phyloP scores from a whole-genome alignment of 441 rosid genomes.

The Pelargonium exstipulatum region DNA sequence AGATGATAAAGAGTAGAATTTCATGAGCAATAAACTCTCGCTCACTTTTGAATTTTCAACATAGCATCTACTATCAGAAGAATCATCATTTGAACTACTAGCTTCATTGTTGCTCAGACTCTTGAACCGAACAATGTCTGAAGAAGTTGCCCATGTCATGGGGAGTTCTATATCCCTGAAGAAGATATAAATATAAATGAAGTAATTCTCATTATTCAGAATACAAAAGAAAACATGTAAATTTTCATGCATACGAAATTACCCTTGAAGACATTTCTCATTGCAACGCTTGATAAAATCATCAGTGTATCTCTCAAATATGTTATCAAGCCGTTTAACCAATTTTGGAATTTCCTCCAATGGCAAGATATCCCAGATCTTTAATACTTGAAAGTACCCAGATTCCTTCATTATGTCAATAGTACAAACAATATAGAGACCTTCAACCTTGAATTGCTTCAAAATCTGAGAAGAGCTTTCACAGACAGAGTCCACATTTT shows the following conservation, averaged over 20 bases:
- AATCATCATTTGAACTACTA: background rate
- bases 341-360: slow-evolving; percentile 23
- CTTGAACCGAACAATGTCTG: slow-evolving; percentile 26
- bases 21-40: slow-evolving; percentile 47
- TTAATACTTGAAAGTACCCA: slow-evolving; percentile 33
- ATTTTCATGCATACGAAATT: slow-evolving; percentile 10
- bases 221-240: background rate
- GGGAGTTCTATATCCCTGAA: slow-evolving; percentile 45
- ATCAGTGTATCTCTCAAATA: slow-evolving; percentile 29
- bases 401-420: slow-evolving; percentile 34
- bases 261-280: slow-evolving; percentile 43
- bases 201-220: background rate
- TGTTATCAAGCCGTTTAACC: slow-evolving; percentile 30
- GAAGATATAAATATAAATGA: background rate
- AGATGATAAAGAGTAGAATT: slow-evolving; percentile 42
- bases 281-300: slow-evolving; percentile 37
- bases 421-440: slow-evolving; percentile 29
- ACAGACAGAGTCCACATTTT: slow-evolving; percentile 23
- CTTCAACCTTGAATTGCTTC: slow-evolving; percentile 34
- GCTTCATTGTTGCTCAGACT: slow-evolving; percentile 13
- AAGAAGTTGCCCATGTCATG: slow-evolving; percentile 30
- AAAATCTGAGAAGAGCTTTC: slow-evolving; percentile 25
- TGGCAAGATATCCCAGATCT: slow-evolving; percentile 44
- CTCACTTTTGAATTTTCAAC: slow-evolving; percentile 38
- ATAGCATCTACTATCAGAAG: slow-evolving; percentile 18